Percentiles rank a stretch among this genome's conserved stretches.
Evolutionary conservation across 176 grass and related monocot species (phyloP).

Genomic region (Tillandsia leiboldiana): DNA sequence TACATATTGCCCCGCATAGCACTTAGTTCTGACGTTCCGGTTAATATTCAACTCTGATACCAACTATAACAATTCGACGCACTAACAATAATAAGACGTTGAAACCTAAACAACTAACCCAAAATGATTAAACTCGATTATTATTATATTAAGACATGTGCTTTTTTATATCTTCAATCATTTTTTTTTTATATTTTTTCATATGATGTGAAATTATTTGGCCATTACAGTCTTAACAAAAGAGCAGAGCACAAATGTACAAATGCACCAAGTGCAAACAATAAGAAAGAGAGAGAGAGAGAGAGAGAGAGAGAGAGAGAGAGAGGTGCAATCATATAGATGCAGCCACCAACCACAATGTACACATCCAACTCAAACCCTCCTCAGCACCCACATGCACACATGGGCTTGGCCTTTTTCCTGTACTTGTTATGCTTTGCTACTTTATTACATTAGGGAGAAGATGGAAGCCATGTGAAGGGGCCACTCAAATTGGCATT

Average conservation of each 20-base stretch:
- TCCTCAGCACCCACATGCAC: slow-evolving; percentile 50
- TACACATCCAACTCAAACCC: slow-evolving; percentile 16
- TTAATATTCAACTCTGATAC: too few relatives aligned
- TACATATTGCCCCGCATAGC: too few relatives aligned
- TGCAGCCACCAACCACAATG: slow-evolving; percentile 31
- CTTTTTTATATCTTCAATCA: too few relatives aligned
- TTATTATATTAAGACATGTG: too few relatives aligned
- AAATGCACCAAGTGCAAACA: background rate
- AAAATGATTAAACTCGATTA: too few relatives aligned
- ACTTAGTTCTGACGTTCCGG: too few relatives aligned
- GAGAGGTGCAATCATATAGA: slow-evolving; percentile 25
- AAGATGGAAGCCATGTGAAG: slow-evolving; percentile 76
- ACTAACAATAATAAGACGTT: too few relatives aligned
- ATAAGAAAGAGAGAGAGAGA: slow-evolving; percentile 2
- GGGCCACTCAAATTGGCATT: background rate
- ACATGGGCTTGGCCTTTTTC: slow-evolving; percentile 46
- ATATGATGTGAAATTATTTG: too few relatives aligned
- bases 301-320: slow-evolving; percentile 11
- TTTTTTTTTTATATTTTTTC: too few relatives aligned
- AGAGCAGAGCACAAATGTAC: slow-evolving; percentile 5
- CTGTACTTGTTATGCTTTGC: slow-evolving; percentile 2
- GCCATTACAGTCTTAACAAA: background rate
- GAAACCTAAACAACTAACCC: too few relatives aligned
- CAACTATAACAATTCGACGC: too few relatives aligned
- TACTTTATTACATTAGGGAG: slow-evolving; percentile 8